Conservation (phyloP, 1,284 basidiomycete genomes). For the Ceratobasidium sp. region DNA sequence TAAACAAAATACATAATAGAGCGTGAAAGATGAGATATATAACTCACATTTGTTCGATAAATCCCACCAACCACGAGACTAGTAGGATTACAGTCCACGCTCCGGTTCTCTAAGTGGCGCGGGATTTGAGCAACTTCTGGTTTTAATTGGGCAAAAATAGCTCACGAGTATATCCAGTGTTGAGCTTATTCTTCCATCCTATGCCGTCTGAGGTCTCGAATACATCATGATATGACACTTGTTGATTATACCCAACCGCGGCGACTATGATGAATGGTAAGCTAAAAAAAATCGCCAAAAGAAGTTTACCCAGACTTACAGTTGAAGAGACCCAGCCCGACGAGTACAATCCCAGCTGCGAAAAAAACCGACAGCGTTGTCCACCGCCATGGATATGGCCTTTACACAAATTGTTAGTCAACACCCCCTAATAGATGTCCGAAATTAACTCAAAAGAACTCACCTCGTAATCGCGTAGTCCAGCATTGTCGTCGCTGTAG, state of each 20-base stretch:
- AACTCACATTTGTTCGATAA: too few relatives aligned
- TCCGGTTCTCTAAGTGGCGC: too few relatives aligned
- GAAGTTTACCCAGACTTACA: constrained; percentile 1
- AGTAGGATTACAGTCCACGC: too few relatives aligned
- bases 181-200: constrained; percentile 31
- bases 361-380: constrained; percentile 18
- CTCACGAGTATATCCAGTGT: constrained; percentile 37
- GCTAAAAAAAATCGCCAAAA: too few relatives aligned
- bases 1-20: too few relatives aligned
- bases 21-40: too few relatives aligned
- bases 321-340: constrained; percentile 34
- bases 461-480: constrained; percentile 43
- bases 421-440: background rate
- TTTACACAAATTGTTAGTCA: background rate
- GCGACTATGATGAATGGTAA: constrained; percentile 2
- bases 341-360: constrained; percentile 4
- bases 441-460: background rate
- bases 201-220: background rate
- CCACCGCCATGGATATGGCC: constrained; percentile 38
- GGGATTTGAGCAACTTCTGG: background rate
- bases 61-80: too few relatives aligned
- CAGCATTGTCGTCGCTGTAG: constrained; percentile 1
- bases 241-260: constrained; percentile 31
- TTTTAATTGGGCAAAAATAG: too few relatives aligned
- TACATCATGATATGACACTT: constrained; percentile 13